These are phyloP conservation scores for Diaporthe sp. DNA, from an alignment of 2,329 filamentous ascomycete species.

Conservation along the genomic window DNA sequence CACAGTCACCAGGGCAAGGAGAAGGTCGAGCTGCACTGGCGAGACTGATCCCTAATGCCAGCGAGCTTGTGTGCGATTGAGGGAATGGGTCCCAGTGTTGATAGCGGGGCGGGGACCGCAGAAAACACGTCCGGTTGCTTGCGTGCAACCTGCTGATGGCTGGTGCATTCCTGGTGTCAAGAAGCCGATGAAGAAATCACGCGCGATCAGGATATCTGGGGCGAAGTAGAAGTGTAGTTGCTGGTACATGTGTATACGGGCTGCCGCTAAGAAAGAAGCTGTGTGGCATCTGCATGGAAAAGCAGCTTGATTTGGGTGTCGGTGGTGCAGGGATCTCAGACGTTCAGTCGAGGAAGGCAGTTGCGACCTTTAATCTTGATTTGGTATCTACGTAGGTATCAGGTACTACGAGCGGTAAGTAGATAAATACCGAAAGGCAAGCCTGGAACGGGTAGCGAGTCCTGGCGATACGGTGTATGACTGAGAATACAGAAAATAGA, in stretches of 20 bases:
- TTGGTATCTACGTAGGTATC: neutral
- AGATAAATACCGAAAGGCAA: too few relatives aligned
- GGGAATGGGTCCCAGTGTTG: neutral
- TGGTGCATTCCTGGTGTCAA: neutral
- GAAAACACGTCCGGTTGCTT: neutral
- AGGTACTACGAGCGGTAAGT: neutral
- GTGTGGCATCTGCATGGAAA: slow-evolving; percentile 1
- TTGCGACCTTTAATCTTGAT: neutral
- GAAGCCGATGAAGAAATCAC: neutral
- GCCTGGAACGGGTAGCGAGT: neutral
- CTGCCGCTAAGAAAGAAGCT: too few relatives aligned
- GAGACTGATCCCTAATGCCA: neutral
- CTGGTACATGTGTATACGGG: too few relatives aligned
- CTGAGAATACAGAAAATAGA: neutral
- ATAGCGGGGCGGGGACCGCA: neutral
- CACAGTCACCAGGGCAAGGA: neutral
- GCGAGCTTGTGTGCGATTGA: neutral
- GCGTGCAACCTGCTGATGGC: neutral
- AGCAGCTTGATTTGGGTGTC: slow-evolving; percentile 10
- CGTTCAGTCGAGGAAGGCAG: neutral
- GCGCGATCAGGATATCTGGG: neutral
- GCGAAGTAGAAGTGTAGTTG: neutral
- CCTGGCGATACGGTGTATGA: too few relatives aligned
- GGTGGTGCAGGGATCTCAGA: slow-evolving; percentile 12
- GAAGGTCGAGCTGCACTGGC: neutral